Evolutionary conservation across 495 filamentous ascomycete genomes (phyloP), one percentile per base, ranked within the genome.

Genomic region (Penicillium angulare): DNA sequence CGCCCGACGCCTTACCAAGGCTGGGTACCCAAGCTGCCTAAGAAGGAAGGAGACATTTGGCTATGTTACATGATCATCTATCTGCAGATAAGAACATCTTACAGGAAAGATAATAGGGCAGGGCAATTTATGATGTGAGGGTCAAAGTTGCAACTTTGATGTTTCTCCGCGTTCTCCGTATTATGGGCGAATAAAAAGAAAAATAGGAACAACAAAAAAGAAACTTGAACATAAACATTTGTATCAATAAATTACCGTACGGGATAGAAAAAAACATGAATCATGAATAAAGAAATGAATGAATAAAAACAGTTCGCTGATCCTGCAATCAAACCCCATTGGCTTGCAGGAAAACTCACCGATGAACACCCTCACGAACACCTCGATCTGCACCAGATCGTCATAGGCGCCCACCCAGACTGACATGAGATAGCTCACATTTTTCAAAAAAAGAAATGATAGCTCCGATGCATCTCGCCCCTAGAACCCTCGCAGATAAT

Each of bases 381-480:
- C 43, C 39, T 29, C 47, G 54, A 61, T 61, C 45, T 50, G 48
- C 45, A 31, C 31, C 17, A 39, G 52, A 55, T 57, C 60, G 35
- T 46, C 52, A 27, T 22, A 10, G 39, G n/a, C 17, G 36, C 36
- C 17, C 27, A 31, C 24, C 38, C 26, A 41, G 17, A 34, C 36
- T 64, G 60, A 64, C 60, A 64, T 64, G 49, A 54, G 57, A 64
- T 12, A 64, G 51, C 32, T 61, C 60, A 64, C 54, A 58, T 57
- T 47, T 16, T 15, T 10, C 16, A 18, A 10, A 56, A n/a, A n/a
- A n/a, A n/a, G n/a, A n/a, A 34, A 26, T 52, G 56, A 60, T 57
- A 63, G 50, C 31, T 50, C 50, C 47, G 15, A 53, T 6, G 7
- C 5, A 33, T 18, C 23, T 4, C 0, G 6, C 17, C 18, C 33